These are phyloP conservation scores for Phytophthora cajani DNA, from an alignment of 352 stramenopile genomes.

Conservation along the genomic window DNA sequence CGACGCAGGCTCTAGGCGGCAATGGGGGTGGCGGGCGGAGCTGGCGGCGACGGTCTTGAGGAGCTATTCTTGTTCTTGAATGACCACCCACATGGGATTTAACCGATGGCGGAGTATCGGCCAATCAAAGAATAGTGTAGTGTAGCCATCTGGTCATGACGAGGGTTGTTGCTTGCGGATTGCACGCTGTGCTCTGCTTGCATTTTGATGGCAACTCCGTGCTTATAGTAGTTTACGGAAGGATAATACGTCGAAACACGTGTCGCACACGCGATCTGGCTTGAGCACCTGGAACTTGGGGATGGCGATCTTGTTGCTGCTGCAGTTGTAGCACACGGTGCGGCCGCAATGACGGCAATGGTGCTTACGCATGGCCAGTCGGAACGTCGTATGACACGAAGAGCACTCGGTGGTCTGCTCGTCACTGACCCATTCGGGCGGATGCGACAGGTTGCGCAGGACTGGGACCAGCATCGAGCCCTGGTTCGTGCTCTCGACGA, in stretches of 20 bases:
- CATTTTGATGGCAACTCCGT: neutral
- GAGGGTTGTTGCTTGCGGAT: neutral
- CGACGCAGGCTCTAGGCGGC: neutral
- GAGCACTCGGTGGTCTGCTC: conserved; percentile 78
- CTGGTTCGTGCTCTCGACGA: conserved; percentile 84
- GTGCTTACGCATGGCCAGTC: conserved; percentile 85
- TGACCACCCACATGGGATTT: conserved; percentile 12
- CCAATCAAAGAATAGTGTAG: conserved; percentile 22
- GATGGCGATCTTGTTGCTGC: conserved; percentile 84
- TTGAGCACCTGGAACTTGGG: conserved; percentile 84
- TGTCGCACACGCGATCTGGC: conserved; percentile 80
- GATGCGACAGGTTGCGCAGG: conserved; percentile 72
- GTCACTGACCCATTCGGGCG: conserved; percentile 72
- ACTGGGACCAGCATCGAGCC: conserved; percentile 83
- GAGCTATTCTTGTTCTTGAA: conserved; percentile 10
- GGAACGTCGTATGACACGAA: conserved; percentile 76
- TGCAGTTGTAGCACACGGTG: conserved; percentile 89
- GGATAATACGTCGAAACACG: conserved; percentile 84
- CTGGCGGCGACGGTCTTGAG: conserved; percentile 5
- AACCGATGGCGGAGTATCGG: conserved; percentile 16
- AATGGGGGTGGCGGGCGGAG: conserved; percentile 1
- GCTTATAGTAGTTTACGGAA: conserved; percentile 80
- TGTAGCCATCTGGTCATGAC: conserved; percentile 29
- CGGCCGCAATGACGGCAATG: conserved; percentile 86
- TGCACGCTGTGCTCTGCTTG: neutral